Evolutionary conservation across 352 stramenopile species (phyloP), one percentile per base, ranked within the genome.

Genomic region (Pythium diclinum): DNA sequence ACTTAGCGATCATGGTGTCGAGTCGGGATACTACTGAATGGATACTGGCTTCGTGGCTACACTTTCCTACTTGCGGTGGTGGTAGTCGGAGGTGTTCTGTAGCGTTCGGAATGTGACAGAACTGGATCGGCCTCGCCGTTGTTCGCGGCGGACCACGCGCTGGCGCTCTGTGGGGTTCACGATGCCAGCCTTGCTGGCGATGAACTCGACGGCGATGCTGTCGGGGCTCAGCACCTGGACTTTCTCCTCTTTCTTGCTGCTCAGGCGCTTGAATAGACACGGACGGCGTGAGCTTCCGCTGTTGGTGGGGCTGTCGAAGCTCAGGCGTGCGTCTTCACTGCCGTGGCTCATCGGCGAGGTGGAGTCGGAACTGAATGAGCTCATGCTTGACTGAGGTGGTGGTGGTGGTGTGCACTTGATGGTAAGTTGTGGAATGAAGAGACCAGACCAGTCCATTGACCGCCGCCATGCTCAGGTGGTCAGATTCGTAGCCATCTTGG

Each of bases 201-300:
- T 67, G 42, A 61, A 61, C 61, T 51, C 52, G n/a, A 56, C 59
- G 25, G 48, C 36, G 21, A 65, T n/a, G 23, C 54, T 25, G 6
- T 59, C 48, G 1, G 59, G 59, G 17, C 48, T 44, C 36, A 65
- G 34, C 36, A 65, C 49, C 23, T 49, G 33, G 10, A 64, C 48
- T 33, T 38, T 10, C 11, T 38, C 48, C 6, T 58, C 14, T 23
- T 58, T 57, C 58, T 62, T 62, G 56, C 40, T 10, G 21, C 32
- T 42, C 5, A 63, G 16, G 14, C 25, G 10, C 46, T 56, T 56
- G 30, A 56, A 36, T 6, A 56, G 32, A 14, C 44, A 16, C 11
- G n/a, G 10, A 6, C 40, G 56, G 8, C 23, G n/a, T 10, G 38
- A 16, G 4, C 14, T 13, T 25, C 30, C 30, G n/a, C 10, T 3